Evolutionary conservation across 2,329 filamentous ascomycete species (phyloP), one percentile per base, ranked within the genome.

Genomic region (Botrytis pseudocinerea): DNA sequence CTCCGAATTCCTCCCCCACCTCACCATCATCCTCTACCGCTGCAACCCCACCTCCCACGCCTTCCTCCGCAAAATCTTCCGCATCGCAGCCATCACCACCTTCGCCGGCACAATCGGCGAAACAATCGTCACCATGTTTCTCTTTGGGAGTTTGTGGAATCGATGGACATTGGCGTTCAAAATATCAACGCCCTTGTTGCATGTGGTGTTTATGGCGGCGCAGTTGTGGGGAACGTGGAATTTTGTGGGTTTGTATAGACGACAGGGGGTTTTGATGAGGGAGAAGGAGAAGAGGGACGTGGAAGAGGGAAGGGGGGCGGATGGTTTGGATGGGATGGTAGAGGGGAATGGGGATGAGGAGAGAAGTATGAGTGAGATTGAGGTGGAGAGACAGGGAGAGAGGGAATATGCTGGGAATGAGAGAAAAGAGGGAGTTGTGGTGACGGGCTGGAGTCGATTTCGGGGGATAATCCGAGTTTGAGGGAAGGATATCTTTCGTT

Each of bases 21-120:
- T 85, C 25, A 82, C 83, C 28, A 84, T 85, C 69, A 83, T 85
- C 51, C 78, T 85, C 5, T 85, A 85, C 75, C 83, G 84, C 10
- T 74, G 84, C 1, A 82, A 82, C 72, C 82, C 82, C 4, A 75
- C 76, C 1, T 78, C 80, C 2, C 84, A 85, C 76, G 71, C 71
- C 0, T 83, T 84, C 71, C 82, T 85, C 40, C 76, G 76, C 35
- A 80, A 79, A 12, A 76, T 85, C 35, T 84, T 85, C 73, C 76
- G 79, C 28, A 63, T 80, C 0, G 81, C 82, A 0, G 81, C 79
- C 44, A 76, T 83, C 66, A 81, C 81, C 0, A 85, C 83, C 0
- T 77, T 83, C 6, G 75, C 74, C 0, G 83, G 83, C 0, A 85
- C 84, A 0, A 73, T 80, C 0, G 77, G 79, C 32, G 84, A 85